These are phyloP conservation scores for Echinosophora koreensis DNA, from an alignment of 306 rosid genomes.

Conservation along the genomic window DNA sequence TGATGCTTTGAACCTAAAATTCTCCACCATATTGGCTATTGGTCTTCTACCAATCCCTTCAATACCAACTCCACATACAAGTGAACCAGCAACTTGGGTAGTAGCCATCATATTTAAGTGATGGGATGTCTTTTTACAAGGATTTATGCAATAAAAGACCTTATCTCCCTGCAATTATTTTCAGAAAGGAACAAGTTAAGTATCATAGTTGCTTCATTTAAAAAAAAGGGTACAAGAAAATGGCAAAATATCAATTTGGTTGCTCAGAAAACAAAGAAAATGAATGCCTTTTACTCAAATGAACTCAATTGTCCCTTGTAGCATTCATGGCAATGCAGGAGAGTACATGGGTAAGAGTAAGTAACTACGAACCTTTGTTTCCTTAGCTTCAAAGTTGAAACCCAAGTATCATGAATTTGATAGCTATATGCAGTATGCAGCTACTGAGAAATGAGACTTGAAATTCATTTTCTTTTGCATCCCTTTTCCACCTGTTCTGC, in stretches of 20 bases:
- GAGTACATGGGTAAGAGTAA: no score
- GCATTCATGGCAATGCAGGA: background rate
- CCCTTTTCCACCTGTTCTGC: no score
- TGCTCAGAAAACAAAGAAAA: background rate
- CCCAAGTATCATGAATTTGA: no score
- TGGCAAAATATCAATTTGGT: background rate
- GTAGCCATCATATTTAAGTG: conserved; percentile 3
- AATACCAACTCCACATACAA: conserved; percentile 17
- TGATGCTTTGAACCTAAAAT: conserved; percentile 16
- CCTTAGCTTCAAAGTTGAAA: no score
- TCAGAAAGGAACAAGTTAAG: background rate
- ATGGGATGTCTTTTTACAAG: background rate
- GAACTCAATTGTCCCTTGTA: background rate
- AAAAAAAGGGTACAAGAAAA: conserved; percentile 2
- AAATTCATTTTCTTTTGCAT: no score
- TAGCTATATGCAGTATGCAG: no score
- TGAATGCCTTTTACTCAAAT: background rate
- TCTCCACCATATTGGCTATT: background rate
- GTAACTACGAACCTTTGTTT: no score
- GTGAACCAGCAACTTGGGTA: conserved; percentile 9
- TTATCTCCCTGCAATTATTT: background rate
- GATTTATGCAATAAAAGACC: background rate
- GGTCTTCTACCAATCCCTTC: conserved; percentile 13
- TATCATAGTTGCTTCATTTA: background rate
- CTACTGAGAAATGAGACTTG: no score